Base-by-base conservation (phyloP, 805 yeast species). In the Zygoascus tannicola region DNA sequence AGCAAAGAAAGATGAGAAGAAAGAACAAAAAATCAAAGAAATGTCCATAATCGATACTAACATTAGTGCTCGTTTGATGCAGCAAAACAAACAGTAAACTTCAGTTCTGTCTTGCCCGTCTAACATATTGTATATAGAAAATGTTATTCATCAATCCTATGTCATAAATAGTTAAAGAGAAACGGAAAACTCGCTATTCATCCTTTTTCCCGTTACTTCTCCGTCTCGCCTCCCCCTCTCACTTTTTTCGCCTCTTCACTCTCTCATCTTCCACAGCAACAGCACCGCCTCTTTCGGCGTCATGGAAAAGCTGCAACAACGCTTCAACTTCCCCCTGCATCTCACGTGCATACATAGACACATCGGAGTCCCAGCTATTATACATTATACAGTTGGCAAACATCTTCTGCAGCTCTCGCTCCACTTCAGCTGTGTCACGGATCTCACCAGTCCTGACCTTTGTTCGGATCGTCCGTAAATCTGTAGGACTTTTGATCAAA, bases 341-440 rank as follows among this genome's bases (percentile, higher is more conserved):
- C 50, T 77, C 84, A 49, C 71, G 65, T 1, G 86, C 75, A 71
- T 84, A 73, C 32, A 63, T 59, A 35, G 74, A 75, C 48, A 81
- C 69, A 43, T 80, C 85, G 22, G 78, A 74, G 47, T 73, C 77
- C 48, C 76, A 70, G 52, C 74, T 74, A 59, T 85, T 84, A 63
- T 79, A 85, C 92, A 85, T 85, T 15, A 84, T 73, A 15, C 90
- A 85, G 59, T 85, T 85, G 41, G 90, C 81, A 63, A 81, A 82
- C 92, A 85, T 82, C 47, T 80, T 66, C 65, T 80, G 71, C 36
- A 85, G 67, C 49, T 81, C 85, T 41, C 81, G 66, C 51, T 84
- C 85, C 19, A 85, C 64, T 45, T 80, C 78, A 19, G 58, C 66
- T 8, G 64, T 60, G 15, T 59, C 57, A 30, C 71, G 67, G 35